Percentiles rank a stretch among this genome's conserved stretches.
Conservation (phyloP, 83 land plant genomes). For the Thuja plicata region DNA sequence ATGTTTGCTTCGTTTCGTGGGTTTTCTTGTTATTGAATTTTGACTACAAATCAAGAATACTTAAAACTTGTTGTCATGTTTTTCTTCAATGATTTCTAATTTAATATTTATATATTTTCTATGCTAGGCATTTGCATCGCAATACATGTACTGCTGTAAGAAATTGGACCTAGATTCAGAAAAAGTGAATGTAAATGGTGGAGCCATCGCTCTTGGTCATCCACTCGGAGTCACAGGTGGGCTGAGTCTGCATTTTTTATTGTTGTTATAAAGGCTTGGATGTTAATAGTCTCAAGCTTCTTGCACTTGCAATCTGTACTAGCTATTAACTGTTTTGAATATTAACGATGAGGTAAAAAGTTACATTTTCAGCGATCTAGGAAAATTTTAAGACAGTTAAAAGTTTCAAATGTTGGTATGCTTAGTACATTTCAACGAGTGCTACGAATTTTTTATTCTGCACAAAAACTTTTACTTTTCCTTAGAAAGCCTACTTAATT, state of each 20-base stretch:
- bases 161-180: constrained; percentile 37
- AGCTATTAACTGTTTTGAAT: neutral
- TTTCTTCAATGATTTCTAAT: neutral
- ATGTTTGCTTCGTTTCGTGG: neutral
- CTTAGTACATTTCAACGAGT: neutral
- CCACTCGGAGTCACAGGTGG: constrained; percentile 46
- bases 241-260: neutral
- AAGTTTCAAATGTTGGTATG: neutral
- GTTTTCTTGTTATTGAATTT: neutral
- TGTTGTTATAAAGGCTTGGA: neutral
- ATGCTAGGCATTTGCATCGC: constrained; percentile 44
- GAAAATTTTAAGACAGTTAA: neutral
- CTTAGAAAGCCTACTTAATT: neutral
- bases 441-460: neutral
- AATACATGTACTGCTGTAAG: constrained; percentile 35
- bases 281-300: neutral
- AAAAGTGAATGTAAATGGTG: constrained; percentile 52
- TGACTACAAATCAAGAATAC: neutral
- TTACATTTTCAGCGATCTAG: neutral
- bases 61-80: neutral
- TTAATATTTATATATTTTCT: neutral
- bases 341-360: neutral
- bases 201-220: constrained; percentile 51
- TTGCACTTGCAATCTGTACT: neutral
- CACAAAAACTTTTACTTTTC: neutral